Percentiles rank a stretch among this genome's conserved stretches.
phyloP scores from a whole-genome alignment of 2,329 filamentous ascomycete species.

The Cryphonectria parasitica region DNA sequence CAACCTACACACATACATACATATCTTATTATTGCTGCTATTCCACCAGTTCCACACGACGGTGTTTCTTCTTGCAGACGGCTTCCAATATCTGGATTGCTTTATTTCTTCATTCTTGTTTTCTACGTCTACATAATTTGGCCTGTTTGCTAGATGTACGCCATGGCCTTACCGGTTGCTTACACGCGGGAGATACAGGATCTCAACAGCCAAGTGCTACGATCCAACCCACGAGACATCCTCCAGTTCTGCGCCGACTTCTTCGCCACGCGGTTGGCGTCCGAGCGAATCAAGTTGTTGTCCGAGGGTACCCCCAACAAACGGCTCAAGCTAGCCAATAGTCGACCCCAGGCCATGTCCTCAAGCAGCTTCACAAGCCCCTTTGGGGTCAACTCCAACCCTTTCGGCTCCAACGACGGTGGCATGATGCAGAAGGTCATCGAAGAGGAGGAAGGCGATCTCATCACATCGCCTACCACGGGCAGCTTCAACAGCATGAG shows the following conservation, averaged over 20 bases:
- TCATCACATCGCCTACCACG: constrained; percentile 74
- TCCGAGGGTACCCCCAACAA: constrained; percentile 37
- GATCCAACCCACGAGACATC: constrained; percentile 63
- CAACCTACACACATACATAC: not conserved
- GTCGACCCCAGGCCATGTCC: constrained; percentile 54
- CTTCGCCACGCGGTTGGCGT: constrained; percentile 67
- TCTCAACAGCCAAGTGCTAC: constrained; percentile 64
- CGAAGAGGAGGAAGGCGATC: constrained; percentile 83
- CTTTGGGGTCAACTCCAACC: constrained; percentile 70
- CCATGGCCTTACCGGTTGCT: constrained; percentile 55
- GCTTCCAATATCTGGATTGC: constrained; percentile 1
- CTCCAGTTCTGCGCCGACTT: constrained; percentile 73
- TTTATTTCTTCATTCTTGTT: not conserved
- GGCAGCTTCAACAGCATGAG: constrained; percentile 58
- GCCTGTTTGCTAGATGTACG: constrained; percentile 16
- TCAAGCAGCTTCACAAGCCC: constrained; percentile 76
- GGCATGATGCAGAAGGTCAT: constrained; percentile 60
- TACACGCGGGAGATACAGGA: constrained; percentile 66
- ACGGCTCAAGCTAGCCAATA: constrained; percentile 26
- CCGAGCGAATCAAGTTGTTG: constrained; percentile 63
- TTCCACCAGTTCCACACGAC: not conserved
- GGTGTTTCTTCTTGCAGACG: not conserved
- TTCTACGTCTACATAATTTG: constrained; percentile 4
- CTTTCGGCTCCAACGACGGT: constrained; percentile 65
- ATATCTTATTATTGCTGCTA: constrained; percentile 8